Percentiles rank a stretch among this genome's conserved stretches.
phyloP scores from a whole-genome alignment of 1,139 yeast species.

The Magnusiomyces suaveolens region DNA sequence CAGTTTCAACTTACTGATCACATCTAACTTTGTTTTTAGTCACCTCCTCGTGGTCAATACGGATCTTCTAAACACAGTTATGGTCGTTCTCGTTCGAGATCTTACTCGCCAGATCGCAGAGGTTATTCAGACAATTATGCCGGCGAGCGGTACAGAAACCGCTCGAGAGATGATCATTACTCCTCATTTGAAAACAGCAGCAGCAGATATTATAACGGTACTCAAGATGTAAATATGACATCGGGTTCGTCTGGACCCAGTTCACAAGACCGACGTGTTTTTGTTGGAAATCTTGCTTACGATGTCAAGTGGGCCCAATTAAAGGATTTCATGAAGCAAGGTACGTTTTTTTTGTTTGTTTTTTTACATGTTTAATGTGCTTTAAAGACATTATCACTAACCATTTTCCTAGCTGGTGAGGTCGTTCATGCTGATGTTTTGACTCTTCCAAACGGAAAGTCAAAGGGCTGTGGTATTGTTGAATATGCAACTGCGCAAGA shows the following conservation, averaged over 20 bases:
- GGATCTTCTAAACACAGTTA: slow-evolving; percentile 1
- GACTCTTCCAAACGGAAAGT: slow-evolving; percentile 65
- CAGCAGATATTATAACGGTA: not conserved
- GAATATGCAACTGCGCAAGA: slow-evolving; percentile 63
- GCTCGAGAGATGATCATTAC: slow-evolving; percentile 3
- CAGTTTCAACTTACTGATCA: not conserved
- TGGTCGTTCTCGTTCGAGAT: slow-evolving; percentile 4
- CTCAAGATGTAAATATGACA: not conserved
- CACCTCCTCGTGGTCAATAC: slow-evolving; percentile 3
- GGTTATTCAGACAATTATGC: not conserved
- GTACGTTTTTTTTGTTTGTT: slow-evolving; percentile 17
- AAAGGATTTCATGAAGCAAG: slow-evolving; percentile 53
- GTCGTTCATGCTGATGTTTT: slow-evolving; percentile 83
- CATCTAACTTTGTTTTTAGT: not conserved
- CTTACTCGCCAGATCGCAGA: slow-evolving; percentile 6
- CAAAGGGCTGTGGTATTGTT: slow-evolving; percentile 70
- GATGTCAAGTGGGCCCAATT: slow-evolving; percentile 52
- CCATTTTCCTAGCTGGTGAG: slow-evolving; percentile 42
- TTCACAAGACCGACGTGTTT: slow-evolving; percentile 34
- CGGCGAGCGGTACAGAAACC: not conserved
- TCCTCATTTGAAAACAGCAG: not conserved
- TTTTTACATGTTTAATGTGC: not conserved
- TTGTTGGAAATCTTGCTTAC: slow-evolving; percentile 54
- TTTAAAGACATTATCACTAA: not conserved
- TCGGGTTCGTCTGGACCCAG: not conserved